phyloP scores from a whole-genome alignment of 805 yeast genomes.

The Pichia nakasei region DNA sequence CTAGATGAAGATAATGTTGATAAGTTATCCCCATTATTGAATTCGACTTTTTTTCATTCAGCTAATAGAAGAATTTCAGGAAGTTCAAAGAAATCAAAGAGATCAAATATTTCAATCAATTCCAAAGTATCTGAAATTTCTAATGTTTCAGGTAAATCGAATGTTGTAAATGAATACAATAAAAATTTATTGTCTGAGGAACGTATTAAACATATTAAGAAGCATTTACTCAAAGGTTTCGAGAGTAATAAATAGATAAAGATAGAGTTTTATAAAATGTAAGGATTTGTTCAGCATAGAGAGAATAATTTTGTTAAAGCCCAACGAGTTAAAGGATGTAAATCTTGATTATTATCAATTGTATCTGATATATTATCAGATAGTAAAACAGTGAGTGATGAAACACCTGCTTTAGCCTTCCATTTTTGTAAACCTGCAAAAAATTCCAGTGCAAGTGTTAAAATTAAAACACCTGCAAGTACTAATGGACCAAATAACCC shows the following conservation, averaged over 20 bases:
- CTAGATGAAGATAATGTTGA: background rate
- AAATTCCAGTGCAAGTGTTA: constrained; percentile 66
- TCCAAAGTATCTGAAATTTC: constrained; percentile 6
- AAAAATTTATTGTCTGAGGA: constrained; percentile 17
- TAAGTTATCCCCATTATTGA: constrained; percentile 2
- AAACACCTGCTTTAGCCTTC: constrained; percentile 16
- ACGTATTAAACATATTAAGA: constrained; percentile 20
- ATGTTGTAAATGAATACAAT: constrained; percentile 10
- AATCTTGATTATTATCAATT: constrained; percentile 12
- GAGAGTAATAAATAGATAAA: background rate
- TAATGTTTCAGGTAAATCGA: background rate
- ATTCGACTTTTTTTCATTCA: background rate
- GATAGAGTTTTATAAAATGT: no score
- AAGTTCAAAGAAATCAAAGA: background rate
- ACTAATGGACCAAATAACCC: constrained; percentile 84
- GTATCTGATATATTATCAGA: constrained; percentile 6
- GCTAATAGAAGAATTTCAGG: background rate
- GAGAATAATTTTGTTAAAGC: constrained; percentile 19
- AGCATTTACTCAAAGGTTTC: constrained; percentile 14
- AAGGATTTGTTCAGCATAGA: constrained; percentile 12
- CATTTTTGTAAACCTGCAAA: constrained; percentile 46
- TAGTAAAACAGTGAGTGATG: constrained; percentile 5
- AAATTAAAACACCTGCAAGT: constrained; percentile 58
- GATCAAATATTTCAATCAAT: background rate
- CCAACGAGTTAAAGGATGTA: constrained; percentile 22